Conservation (phyloP, 2,329 filamentous ascomycete species). For the Fusarium sp. region DNA sequence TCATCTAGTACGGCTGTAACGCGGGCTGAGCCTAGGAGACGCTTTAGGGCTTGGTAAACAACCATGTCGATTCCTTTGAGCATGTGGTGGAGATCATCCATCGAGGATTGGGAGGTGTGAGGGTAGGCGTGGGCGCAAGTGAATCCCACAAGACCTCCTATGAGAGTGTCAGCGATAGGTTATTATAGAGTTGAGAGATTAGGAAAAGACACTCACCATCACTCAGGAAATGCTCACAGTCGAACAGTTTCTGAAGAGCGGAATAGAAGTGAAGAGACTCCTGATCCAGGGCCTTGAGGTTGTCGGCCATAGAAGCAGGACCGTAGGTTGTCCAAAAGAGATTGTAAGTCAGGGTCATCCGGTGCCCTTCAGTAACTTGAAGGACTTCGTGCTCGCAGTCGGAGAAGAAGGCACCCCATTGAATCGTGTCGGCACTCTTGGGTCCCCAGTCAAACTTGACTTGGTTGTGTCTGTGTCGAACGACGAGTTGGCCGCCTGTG, state of each 20-base stretch:
- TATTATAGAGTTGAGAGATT: not conserved
- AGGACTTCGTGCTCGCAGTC: not conserved
- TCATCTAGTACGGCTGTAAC: slow-evolving; percentile 16
- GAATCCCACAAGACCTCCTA: slow-evolving; percentile 57
- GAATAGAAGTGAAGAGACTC: slow-evolving; percentile 16
- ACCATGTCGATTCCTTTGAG: slow-evolving; percentile 60
- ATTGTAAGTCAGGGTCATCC: not conserved
- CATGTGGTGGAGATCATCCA: slow-evolving; percentile 43
- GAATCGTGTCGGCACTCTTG: not conserved
- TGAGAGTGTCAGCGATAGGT: not conserved
- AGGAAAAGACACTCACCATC: not conserved
- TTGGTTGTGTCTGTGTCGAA: not conserved
- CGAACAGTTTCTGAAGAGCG: slow-evolving; percentile 13
- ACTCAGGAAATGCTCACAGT: not conserved
- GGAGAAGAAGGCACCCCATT: not conserved
- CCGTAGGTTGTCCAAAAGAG: slow-evolving; percentile 47
- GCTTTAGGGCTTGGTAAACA: slow-evolving; percentile 47
- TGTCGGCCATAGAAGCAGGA: slow-evolving; percentile 29
- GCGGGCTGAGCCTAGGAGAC: not conserved
- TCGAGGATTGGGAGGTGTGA: slow-evolving; percentile 46
- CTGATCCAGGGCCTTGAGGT: slow-evolving; percentile 13
- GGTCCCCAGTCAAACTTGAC: not conserved
- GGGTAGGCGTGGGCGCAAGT: slow-evolving; percentile 60
- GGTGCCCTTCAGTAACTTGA: not conserved
- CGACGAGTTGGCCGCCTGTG: not conserved